Conservation (phyloP, 2,329 filamentous ascomycete species). For the Malbranchea cinnamomea region DNA sequence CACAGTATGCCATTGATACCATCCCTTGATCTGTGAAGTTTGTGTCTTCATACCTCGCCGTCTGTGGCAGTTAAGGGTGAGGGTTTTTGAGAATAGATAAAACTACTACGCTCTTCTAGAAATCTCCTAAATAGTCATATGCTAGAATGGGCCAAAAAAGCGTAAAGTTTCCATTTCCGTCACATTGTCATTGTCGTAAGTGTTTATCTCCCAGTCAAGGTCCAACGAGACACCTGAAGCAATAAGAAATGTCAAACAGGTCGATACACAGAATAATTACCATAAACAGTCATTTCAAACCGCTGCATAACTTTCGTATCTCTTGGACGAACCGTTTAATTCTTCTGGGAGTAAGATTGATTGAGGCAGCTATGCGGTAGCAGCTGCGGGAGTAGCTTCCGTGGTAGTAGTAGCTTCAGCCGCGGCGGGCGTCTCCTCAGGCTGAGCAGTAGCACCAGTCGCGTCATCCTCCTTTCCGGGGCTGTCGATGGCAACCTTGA, state of each 20-base stretch:
- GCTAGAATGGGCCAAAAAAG: slow-evolving; percentile 24
- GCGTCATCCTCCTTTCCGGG: slow-evolving; percentile 93
- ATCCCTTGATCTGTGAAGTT: too few relatives aligned
- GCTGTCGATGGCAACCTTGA: slow-evolving; percentile 99
- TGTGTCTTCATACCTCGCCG: too few relatives aligned
- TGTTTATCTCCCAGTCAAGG: slow-evolving; percentile 1
- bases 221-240: not conserved
- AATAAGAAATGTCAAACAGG: slow-evolving; percentile 8
- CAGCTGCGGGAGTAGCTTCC: slow-evolving; percentile 24
- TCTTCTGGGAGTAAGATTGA: slow-evolving; percentile 8
- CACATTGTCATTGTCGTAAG: not conserved
- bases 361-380: slow-evolving; percentile 16
- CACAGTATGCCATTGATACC: too few relatives aligned
- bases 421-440: slow-evolving; percentile 22
- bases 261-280: slow-evolving; percentile 3
- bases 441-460: slow-evolving; percentile 33
- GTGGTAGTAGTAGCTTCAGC: slow-evolving; percentile 21
- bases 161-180: slow-evolving; percentile 17
- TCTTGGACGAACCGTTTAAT: not conserved
- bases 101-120: too few relatives aligned
- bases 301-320: slow-evolving; percentile 1
- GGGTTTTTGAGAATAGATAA: too few relatives aligned
- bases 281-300: slow-evolving; percentile 1
- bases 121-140: too few relatives aligned
- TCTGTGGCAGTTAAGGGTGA: too few relatives aligned